Evolutionary conservation across 352 stramenopile genomes (phyloP), one percentile per base, ranked within the genome.

Genomic region (Pythium phragmitis): DNA sequence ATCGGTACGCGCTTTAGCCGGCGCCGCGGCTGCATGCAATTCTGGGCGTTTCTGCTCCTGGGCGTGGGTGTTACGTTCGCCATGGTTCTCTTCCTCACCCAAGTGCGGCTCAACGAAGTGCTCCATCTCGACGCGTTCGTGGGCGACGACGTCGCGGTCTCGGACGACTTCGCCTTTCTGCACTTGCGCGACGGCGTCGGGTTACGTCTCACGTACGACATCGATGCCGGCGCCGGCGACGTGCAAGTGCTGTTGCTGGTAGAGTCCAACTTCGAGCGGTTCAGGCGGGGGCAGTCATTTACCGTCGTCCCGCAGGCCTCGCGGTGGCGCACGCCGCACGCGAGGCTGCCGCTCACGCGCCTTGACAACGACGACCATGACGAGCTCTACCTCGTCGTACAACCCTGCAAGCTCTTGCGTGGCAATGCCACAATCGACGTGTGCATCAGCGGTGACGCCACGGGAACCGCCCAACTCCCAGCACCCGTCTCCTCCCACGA

Each of bases 91-190:
- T 77, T 70, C 37, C 52, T 80, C 26, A 53, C 69, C 34, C 42
- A 65, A 16, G 37, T 80, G n/a, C 56, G 60, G 13, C 55, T 77
- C 7, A 85, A 87, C 47, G 82, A 89, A 45, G 82, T 91, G 52
- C 65, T 89, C 17, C 82, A 91, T 45, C 43, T 91, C 13, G 79
- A 87, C 53, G 82, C 79, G 13, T 89, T 91, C 45, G 69, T 72
- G 2, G 74, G 76, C 14, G 30, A 85, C 12, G 62, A 88, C 21
- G 78, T 88, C 5, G 64, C 80, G 8, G 37, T 91, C 19, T 77
- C 64, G 9, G 28, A 79, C 12, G 78, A 91, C 62, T 89, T 77
- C 21, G 79, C 77, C 46, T 88, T 72, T 43, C 64, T 91, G 19
- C 72, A 86, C 36, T 61, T 91, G n/a, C 67, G 79, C 17, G 82